Percentiles rank a stretch among this genome's conserved stretches.
Conservation (phyloP, 345 rosid genomes). For the Angophora floribunda region DNA sequence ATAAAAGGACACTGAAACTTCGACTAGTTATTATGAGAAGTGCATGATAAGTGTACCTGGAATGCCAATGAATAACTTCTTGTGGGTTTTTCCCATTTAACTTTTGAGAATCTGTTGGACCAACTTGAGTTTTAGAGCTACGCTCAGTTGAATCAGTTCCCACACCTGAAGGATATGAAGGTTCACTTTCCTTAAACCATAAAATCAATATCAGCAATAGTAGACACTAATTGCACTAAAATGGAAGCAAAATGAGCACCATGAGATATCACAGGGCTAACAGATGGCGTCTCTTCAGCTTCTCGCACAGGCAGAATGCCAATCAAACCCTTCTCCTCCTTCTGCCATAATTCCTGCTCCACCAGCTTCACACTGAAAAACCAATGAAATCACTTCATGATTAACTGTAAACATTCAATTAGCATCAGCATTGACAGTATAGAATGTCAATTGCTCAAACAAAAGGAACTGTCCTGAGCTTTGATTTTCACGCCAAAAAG, state of each 20-base stretch:
- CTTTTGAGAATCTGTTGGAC: conserved; percentile 60
- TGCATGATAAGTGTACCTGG: conserved; percentile 33
- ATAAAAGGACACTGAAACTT: not conserved
- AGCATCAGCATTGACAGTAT: not conserved
- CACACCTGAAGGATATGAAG: conserved; percentile 20
- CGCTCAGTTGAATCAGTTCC: conserved; percentile 68
- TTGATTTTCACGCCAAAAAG: not conserved
- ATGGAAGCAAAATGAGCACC: conserved; percentile 17
- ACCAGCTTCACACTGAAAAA: conserved; percentile 75
- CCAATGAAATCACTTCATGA: conserved; percentile 2
- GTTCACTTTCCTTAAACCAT: not conserved
- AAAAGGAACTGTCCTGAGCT: not conserved
- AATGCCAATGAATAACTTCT: conserved; percentile 87
- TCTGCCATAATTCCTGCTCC: conserved; percentile 99
- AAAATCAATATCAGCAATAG: not conserved
- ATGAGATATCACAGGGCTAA: conserved; percentile 42
- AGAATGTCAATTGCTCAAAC: not conserved
- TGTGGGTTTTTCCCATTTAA: conserved; percentile 71
- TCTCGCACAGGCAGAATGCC: conserved; percentile 95
- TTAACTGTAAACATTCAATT: not conserved
- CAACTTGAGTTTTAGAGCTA: conserved; percentile 43
- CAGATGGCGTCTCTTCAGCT: conserved; percentile 47
- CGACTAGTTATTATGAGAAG: not conserved
- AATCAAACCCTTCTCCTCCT: conserved; percentile 90
- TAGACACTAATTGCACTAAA: not conserved